A percentile compares a stretch with the other conserved stretches of the same genome.
These are phyloP conservation scores for Salvia miltiorrhiza DNA, from an alignment of 257 asterid genomes.

Conservation along the genomic window DNA sequence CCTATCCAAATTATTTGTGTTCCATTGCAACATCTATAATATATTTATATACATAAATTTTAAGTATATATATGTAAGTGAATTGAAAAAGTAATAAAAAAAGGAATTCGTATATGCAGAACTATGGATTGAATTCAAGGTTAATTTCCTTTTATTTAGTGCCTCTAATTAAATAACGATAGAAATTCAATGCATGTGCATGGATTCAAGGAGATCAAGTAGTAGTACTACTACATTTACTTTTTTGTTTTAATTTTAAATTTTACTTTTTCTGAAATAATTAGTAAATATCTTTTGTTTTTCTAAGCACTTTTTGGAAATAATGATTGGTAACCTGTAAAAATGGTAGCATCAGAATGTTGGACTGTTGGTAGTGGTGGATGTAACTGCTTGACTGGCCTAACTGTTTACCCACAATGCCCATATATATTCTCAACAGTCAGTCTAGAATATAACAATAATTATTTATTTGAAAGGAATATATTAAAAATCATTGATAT, in stretches of 20 bases:
- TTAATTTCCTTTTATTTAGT: too few species aligned
- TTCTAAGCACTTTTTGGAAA: neutral
- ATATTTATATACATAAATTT: neutral
- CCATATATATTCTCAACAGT: neutral
- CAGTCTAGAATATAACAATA: neutral
- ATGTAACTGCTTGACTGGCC: neutral
- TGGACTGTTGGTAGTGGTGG: conserved; percentile 1
- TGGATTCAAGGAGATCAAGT: neutral
- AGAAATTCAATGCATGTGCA: neutral
- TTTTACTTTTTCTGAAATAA: neutral
- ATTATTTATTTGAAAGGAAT: neutral
- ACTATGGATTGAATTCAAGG: too few species aligned
- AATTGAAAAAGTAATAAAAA: too few species aligned
- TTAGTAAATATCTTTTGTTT: neutral
- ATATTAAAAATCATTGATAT: too few species aligned
- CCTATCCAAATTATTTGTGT: neutral
- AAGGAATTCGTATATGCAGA: too few species aligned
- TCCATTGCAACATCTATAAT: neutral
- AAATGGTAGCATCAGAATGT: conserved; percentile 12
- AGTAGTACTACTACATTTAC: too few species aligned
- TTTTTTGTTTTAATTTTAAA: neutral
- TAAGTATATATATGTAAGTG: too few species aligned
- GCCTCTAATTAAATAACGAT: neutral
- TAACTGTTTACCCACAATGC: neutral
- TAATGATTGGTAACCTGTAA: neutral